Base-by-base conservation (phyloP, 2,329 filamentous ascomycete genomes). In the Hymenoscyphus albidus region DNA sequence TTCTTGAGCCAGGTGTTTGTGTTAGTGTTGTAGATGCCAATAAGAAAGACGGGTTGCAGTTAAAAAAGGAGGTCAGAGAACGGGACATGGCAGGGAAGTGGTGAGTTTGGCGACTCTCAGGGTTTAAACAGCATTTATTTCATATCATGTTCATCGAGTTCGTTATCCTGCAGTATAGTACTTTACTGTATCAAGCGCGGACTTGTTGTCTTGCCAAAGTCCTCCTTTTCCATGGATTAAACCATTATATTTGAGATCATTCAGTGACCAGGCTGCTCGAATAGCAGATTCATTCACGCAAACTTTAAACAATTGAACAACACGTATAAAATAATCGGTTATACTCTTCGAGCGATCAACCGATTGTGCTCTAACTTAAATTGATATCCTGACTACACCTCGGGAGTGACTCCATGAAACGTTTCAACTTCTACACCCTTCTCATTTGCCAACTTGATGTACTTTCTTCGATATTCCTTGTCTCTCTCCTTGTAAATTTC, bases 401-500 rank as follows among this genome's bases (percentile, higher is more conserved):
- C 55, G 42, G 62, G 64, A n/a, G 64, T 64, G 62, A 65, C 62
- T 1, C 67, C 65, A 54, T 61, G 62, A 48, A 68, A 68, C 18
- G 59, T 65, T 56, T 65, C 67, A 65, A 64, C 65, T 32, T 66
- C 58, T 14, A 35, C n/a, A 0, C 66, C 66, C 59, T 51, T 64
- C 58, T 64, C 62, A 54, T 62, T 58, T 18, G 62, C 67, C 59
- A 64, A 56, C n/a, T 14, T 54, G 40, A 62, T 65, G 62, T 69
- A 69, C 59, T 58, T 73, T 64, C 71, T 71, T 1, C 74, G 72
- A 63, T 79, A 79, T 55, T 67, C 69, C 58, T 74, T 71, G 48
- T 77, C 76, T 64, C 76, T 73, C 57, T 74, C 68, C 63, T 72
- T 74, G 54, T 75, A 77, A 2, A 39, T 68, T 56, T 73, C 70